Conservation (phyloP, 177 flowering plant species). For the Vitis hybrid region DNA sequence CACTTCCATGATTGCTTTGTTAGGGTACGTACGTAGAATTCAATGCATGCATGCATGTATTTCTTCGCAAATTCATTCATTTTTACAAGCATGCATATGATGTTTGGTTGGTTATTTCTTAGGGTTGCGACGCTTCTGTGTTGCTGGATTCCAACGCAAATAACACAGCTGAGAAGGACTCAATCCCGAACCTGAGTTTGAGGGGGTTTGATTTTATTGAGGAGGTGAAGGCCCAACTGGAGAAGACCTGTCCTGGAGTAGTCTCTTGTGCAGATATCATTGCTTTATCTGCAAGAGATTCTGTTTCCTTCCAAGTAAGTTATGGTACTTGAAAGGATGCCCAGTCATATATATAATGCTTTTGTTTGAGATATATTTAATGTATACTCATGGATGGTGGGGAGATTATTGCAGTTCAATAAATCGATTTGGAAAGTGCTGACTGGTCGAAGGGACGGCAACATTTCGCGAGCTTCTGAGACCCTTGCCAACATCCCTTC, state of each 20-base stretch:
- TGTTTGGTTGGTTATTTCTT: not conserved
- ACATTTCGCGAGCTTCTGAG: too few relatives aligned
- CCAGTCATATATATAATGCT: too few relatives aligned
- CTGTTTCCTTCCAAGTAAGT: too few relatives aligned
- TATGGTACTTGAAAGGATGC: too few relatives aligned
- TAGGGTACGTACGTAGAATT: conserved; percentile 26
- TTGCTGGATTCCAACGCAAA: conserved; percentile 18
- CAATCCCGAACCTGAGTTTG: conserved; percentile 21
- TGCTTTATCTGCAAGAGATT: too few relatives aligned
- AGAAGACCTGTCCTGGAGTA: conserved; percentile 19
- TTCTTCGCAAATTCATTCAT: not conserved
- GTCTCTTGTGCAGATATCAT: conserved; percentile 17
- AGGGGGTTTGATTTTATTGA: conserved; percentile 29
- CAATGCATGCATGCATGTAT: not conserved
- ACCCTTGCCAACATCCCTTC: too few relatives aligned
- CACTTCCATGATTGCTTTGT: conserved; percentile 59
- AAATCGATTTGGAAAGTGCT: too few relatives aligned
- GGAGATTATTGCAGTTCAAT: too few relatives aligned
- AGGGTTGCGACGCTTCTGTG: conserved; percentile 41
- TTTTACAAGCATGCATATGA: too few relatives aligned
- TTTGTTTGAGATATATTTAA: too few relatives aligned
- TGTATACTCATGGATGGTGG: too few relatives aligned
- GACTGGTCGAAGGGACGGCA: too few relatives aligned
- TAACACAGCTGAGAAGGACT: conserved; percentile 25
- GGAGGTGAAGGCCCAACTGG: conserved; percentile 15